Base-by-base conservation (phyloP, 495 filamentous ascomycete genomes). In the Penicillium coprophilum region DNA sequence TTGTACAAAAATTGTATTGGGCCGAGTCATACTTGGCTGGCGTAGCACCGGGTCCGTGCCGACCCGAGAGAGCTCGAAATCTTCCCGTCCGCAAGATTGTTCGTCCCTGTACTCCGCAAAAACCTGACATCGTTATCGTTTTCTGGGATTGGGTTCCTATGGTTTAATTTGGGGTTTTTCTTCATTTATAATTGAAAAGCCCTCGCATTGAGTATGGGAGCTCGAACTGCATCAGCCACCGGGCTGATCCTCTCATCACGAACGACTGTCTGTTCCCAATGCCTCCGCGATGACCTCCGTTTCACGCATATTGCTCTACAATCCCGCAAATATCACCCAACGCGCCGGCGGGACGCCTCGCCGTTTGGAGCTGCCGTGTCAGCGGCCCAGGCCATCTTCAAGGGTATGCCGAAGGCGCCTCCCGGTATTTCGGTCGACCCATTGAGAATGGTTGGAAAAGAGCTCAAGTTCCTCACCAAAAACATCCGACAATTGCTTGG, bases 401-500 rank as follows among this genome's bases (percentile, higher is more conserved):
- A 89, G 69, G 87, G 84, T 31, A 71, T 87, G 72, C 84, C 71
- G 62, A 86, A 71, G 74, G 80, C 68, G 60, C 78, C 64, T 67
- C 71, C 69, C 63, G 84, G 83, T 54, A 75, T 89, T 61, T 83
- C 82, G 30, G 82, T 90, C 58, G 88, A 91, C 65, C 88, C 88
- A 23, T 79, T 91, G 59, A 81, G 87, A 34, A 90, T 90, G 32
- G 89, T 97, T 20, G 92, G 88, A 48, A 96, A 95, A 74, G 92
- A 97, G 75, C 87, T 97, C 83, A 96, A 95, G 72, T 94, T 92
- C 63, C 73, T 96, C 68, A 95, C 85, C 17, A 89, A 89, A 49
- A 95, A 96, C 66, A 94, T 96, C 66, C 80, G 89, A 46, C 86
- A 92, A 66, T 78, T 97, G 27, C 77, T 97, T 20, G 92, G 92